phyloP scores from a whole-genome alignment of 2,329 filamentous ascomycete genomes.

The Fusarium pseudonygamai region DNA sequence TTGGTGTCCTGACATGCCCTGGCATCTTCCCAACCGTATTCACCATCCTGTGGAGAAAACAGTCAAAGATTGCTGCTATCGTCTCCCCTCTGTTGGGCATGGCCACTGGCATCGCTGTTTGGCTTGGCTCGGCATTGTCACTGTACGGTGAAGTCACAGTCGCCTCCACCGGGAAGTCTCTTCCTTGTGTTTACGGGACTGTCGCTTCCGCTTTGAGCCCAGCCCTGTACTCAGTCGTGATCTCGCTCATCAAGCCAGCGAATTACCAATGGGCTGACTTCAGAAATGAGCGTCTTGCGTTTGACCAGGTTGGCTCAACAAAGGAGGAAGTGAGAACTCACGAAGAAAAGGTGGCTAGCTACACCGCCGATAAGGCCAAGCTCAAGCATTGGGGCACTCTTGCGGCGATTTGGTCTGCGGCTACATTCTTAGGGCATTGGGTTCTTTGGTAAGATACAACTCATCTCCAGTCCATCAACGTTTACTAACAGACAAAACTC shows the following conservation, averaged over 20 bases:
- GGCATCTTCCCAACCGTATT: conserved; percentile 64
- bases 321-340: background rate
- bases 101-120: conserved; percentile 60
- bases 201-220: conserved; percentile 58
- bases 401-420: conserved; percentile 49
- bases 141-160: conserved; percentile 60
- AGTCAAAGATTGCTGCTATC: conserved; percentile 60
- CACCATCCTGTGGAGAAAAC: conserved; percentile 61
- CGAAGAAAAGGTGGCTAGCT: conserved; percentile 39
- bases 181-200: conserved; percentile 64
- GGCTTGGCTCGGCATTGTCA: conserved; percentile 59
- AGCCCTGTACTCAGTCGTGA: conserved; percentile 55
- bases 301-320: conserved; percentile 38
- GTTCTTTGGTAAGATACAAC: conserved; percentile 49
- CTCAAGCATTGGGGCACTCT: conserved; percentile 56
- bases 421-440: conserved; percentile 63
- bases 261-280: conserved; percentile 54
- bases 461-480: fast-evolving
- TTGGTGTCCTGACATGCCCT: conserved; percentile 62
- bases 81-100: conserved; percentile 60
- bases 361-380: conserved; percentile 46
- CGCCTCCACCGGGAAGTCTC: conserved; percentile 56
- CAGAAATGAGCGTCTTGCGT: conserved; percentile 52
- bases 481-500: fast-evolving
- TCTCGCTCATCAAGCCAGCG: conserved; percentile 56